phyloP scores from a whole-genome alignment of 1,139 yeast species.

The Suhomyces bolitotheri region DNA sequence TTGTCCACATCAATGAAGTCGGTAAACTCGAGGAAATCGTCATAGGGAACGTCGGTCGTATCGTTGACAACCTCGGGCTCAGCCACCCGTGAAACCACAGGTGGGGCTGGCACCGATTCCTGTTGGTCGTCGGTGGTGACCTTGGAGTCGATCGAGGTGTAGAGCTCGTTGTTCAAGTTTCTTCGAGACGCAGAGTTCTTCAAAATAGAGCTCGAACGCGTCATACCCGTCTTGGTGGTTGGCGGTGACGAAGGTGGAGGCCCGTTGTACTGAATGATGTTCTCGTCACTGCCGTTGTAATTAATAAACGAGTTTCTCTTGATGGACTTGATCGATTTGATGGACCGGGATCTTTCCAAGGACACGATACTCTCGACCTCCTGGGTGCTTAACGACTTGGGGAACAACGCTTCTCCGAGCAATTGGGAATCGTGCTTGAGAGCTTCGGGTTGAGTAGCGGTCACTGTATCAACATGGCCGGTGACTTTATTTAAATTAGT shows the following conservation, averaged over 20 bases:
- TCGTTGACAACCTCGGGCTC: slow-evolving; percentile 11
- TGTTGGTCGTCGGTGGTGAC: neutral
- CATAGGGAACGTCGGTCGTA: slow-evolving; percentile 31
- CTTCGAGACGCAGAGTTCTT: slow-evolving; percentile 33
- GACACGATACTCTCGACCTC: slow-evolving; percentile 78
- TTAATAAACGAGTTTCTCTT: slow-evolving; percentile 45
- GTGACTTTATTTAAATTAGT: slow-evolving; percentile 11
- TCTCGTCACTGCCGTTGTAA: slow-evolving; percentile 51
- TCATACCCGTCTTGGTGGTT: slow-evolving; percentile 22
- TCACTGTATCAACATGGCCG: neutral
- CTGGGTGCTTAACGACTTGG: slow-evolving; percentile 61
- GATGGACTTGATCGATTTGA: slow-evolving; percentile 44
- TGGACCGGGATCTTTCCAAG: slow-evolving; percentile 67
- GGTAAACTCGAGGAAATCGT: slow-evolving; percentile 51
- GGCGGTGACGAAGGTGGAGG: slow-evolving; percentile 18
- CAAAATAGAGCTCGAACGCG: slow-evolving; percentile 54
- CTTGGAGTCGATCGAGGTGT: slow-evolving; percentile 14
- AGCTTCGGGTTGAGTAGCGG: neutral
- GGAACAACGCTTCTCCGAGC: slow-evolving; percentile 68
- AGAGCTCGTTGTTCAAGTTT: slow-evolving; percentile 15
- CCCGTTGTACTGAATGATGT: slow-evolving; percentile 36
- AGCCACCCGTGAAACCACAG: slow-evolving; percentile 4
- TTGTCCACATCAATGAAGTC: slow-evolving; percentile 64
- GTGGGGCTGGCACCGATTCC: slow-evolving; percentile 1
- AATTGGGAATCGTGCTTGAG: slow-evolving; percentile 4